Evolutionary conservation across 2,329 filamentous ascomycete genomes (phyloP).

Genomic region (Penicillium thymicola): DNA sequence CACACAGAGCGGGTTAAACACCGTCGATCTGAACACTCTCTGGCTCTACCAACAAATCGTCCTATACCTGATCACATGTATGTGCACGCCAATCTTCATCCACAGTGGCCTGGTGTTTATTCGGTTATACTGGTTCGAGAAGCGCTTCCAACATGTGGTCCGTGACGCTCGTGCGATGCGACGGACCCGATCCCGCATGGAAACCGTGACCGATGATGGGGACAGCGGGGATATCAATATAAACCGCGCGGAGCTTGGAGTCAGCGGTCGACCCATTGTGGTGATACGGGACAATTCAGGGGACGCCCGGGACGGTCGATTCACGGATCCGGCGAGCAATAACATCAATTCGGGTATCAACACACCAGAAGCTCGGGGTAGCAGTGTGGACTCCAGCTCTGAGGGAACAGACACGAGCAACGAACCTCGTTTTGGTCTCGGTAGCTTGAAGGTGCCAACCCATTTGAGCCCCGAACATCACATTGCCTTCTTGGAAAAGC

Average conservation of each 20-base stretch:
- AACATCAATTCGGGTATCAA: constrained; percentile 26
- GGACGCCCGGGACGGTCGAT: constrained; percentile 23
- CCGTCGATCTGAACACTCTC: constrained; percentile 62
- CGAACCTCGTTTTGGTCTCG: constrained; percentile 48
- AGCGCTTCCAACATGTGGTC: constrained; percentile 82
- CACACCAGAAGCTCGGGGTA: constrained; percentile 20
- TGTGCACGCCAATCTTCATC: constrained; percentile 80
- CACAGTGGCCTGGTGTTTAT: constrained; percentile 86
- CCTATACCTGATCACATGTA: constrained; percentile 67
- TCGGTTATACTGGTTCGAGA: constrained; percentile 96
- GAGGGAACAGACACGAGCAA: constrained; percentile 12
- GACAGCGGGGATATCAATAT: constrained; percentile 34
- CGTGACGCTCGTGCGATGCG: constrained; percentile 67
- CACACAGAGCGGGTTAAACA: constrained; percentile 92
- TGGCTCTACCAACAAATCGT: constrained; percentile 71
- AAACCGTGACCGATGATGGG: constrained; percentile 48
- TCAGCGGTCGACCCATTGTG: constrained; percentile 38
- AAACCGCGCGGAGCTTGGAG: constrained; percentile 37
- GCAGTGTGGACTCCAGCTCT: constrained; percentile 18
- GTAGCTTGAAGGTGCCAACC: constrained; percentile 53
- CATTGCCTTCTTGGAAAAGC: constrained; percentile 82
- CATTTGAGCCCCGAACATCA: constrained; percentile 67
- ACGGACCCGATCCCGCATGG: constrained; percentile 60
- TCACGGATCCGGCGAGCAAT: constrained; percentile 21
- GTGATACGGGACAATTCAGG: constrained; percentile 36